Conservation (phyloP, 495 filamentous ascomycete species). For the Trichoderma gamsii region DNA sequence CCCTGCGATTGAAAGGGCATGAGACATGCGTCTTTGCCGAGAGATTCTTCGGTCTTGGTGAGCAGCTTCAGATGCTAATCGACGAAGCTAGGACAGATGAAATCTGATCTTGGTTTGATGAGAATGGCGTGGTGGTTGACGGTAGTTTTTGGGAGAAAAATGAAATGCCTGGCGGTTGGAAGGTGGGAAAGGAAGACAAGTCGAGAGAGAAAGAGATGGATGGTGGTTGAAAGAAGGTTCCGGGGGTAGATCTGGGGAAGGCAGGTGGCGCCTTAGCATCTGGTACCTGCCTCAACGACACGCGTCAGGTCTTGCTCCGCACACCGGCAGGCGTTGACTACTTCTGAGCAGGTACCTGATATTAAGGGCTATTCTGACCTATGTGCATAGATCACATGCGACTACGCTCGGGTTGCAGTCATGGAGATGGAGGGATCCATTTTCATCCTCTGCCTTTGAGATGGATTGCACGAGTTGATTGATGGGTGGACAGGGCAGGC, state of each 20-base stretch:
- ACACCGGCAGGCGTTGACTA: background rate
- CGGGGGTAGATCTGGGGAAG: slow-evolving; percentile 10
- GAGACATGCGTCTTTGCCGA: background rate
- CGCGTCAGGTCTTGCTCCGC: slow-evolving; percentile 8
- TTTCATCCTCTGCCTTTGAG: no score
- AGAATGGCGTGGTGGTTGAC: background rate
- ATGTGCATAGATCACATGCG: background rate
- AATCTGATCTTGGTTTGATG: background rate
- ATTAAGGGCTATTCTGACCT: background rate
- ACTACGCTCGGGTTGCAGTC: background rate
- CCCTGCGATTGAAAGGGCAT: background rate
- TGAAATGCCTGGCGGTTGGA: background rate
- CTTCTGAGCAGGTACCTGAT: background rate
- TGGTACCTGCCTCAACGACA: slow-evolving; percentile 12
- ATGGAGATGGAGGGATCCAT: background rate
- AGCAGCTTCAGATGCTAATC: background rate
- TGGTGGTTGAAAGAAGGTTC: slow-evolving; percentile 12
- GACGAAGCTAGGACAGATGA: background rate
- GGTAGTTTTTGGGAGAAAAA: background rate
- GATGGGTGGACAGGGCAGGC: no score
- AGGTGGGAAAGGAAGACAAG: background rate
- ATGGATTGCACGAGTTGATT: no score
- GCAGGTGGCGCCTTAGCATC: slow-evolving; percentile 10
- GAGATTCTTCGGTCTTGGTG: background rate
- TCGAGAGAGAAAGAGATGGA: background rate